Evolutionary conservation across 768 basidiomycete species (phyloP), one percentile per base, ranked within the genome.

Genomic region (Lactarius evosmus): DNA sequence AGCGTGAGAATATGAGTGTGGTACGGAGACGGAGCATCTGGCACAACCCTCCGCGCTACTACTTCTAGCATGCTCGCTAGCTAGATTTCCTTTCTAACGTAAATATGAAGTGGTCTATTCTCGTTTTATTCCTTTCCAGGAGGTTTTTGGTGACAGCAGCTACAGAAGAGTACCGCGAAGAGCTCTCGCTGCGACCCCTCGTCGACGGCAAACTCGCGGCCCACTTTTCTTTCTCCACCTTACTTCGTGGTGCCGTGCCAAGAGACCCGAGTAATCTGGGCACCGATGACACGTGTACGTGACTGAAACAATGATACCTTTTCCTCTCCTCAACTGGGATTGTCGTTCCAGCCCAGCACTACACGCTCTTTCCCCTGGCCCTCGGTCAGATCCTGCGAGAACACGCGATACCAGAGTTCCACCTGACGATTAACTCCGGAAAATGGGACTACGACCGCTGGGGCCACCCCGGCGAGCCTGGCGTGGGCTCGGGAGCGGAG

Each of bases 391-490:
- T 98, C 40, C 79, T 98, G 22, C 85, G 88, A 61, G 84, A 89
- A 74, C 91, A 95, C 73, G 85, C 88, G 1, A 85, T 96, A 27
- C 87, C 93, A 0, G 93, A 96, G 67, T 80, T 98, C 25, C 92
- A 95, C 70, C 83, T 98, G 7, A 87, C 89, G 11, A 80, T 98
- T 41, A 96, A 95, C 60, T 87, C 95, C 14, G 96, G 96, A 22
- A 89, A 87, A 69, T 98, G 96, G 96, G 82, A 91, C 72, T 93
- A 93, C 67, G 82, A 85, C 49, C 77, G 82, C 29, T 95, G 93
- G 90, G 92, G 91, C 0, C 83, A 87, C 67, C 93, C 95, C 0
- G 81, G 86, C 32, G 88, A 90, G 66, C 76, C 81, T 5, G 85
- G 85, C 3, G 89, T 94, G 1, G 89, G 89, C 3, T 85, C 89